A percentile compares a stretch with the other conserved stretches of the same genome.
Evolutionary conservation across 345 rosid species (phyloP).

Genomic region (Salix brachista): DNA sequence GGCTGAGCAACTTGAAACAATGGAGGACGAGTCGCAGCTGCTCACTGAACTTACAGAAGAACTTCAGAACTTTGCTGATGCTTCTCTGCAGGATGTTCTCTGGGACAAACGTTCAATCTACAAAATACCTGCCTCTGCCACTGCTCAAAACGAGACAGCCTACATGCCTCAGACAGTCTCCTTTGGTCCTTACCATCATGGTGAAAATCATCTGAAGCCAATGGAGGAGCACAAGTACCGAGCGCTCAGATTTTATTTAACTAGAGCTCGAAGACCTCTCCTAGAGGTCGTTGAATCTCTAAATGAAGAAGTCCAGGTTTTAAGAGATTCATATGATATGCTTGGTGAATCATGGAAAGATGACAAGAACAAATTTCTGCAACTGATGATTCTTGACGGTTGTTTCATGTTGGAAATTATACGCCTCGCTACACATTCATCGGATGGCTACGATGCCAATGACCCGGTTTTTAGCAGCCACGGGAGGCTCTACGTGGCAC

Average conservation of each 20-base stretch:
- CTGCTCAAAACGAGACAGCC: slow-evolving; percentile 28
- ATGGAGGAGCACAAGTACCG: slow-evolving; percentile 46
- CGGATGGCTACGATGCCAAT: slow-evolving; percentile 30
- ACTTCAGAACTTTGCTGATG: slow-evolving; percentile 11
- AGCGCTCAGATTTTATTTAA: slow-evolving; percentile 34
- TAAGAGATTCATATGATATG: slow-evolving; percentile 29
- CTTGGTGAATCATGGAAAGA: slow-evolving; percentile 26
- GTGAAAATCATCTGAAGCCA: slow-evolving; percentile 21
- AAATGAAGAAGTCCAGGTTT: slow-evolving; percentile 10
- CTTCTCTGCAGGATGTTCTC: slow-evolving; percentile 4
- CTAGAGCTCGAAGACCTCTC: slow-evolving; percentile 17
- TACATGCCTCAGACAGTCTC: slow-evolving; percentile 42
- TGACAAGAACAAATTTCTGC: slow-evolving; percentile 18
- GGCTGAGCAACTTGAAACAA: background rate
- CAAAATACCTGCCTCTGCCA: slow-evolving; percentile 32
- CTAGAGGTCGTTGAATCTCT: slow-evolving; percentile 18
- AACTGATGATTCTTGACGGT: slow-evolving; percentile 48
- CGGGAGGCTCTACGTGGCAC: slow-evolving; percentile 36
- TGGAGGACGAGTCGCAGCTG: slow-evolving; percentile 12
- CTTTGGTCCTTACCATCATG: slow-evolving; percentile 46
- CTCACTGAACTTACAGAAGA: background rate
- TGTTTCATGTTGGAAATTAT: slow-evolving; percentile 53
- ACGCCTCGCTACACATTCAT: background rate
- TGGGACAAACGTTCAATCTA: slow-evolving; percentile 42
- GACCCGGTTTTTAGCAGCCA: slow-evolving; percentile 48